Conservation (phyloP, 352 stramenopile species). For the Globisporangium cylindrosporum region DNA sequence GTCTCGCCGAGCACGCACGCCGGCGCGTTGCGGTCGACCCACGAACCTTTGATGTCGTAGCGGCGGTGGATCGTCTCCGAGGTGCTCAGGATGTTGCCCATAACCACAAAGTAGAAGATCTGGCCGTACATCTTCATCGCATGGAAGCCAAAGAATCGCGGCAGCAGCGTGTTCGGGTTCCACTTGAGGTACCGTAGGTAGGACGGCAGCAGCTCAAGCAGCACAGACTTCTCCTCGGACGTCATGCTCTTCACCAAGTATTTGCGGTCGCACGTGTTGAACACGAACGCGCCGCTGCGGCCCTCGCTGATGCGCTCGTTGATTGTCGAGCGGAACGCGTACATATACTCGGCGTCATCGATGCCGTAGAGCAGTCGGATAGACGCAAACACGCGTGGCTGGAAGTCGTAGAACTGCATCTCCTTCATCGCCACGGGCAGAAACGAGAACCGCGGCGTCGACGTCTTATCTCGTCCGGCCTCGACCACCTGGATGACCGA, state of each 20-base stretch:
- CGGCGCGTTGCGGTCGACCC: constrained; percentile 82
- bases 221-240: constrained; percentile 68
- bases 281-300: constrained; percentile 87
- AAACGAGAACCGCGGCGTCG: constrained; percentile 52
- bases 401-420: constrained; percentile 89
- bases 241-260: constrained; percentile 92
- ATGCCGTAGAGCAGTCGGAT: constrained; percentile 68
- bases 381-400: constrained; percentile 74
- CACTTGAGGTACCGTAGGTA: constrained; percentile 87
- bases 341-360: constrained; percentile 76
- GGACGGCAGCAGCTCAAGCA: constrained; percentile 75
- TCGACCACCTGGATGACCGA: constrained; percentile 70
- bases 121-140: constrained; percentile 91
- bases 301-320: constrained; percentile 91
- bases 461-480: constrained; percentile 32
- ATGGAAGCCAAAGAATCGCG: constrained; percentile 88
- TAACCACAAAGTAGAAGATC: constrained; percentile 91
- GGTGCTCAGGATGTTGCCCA: constrained; percentile 89
- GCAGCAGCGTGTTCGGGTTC: constrained; percentile 85
- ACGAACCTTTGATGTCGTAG: constrained; percentile 92
- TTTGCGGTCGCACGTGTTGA: constrained; percentile 86
- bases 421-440: constrained; percentile 68
- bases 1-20: constrained; percentile 74
- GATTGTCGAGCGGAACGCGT: constrained; percentile 74
- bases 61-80: constrained; percentile 79